These are phyloP conservation scores for Schwanniomyces occidentalis DNA, from an alignment of 805 yeast genomes.

Conservation along the genomic window DNA sequence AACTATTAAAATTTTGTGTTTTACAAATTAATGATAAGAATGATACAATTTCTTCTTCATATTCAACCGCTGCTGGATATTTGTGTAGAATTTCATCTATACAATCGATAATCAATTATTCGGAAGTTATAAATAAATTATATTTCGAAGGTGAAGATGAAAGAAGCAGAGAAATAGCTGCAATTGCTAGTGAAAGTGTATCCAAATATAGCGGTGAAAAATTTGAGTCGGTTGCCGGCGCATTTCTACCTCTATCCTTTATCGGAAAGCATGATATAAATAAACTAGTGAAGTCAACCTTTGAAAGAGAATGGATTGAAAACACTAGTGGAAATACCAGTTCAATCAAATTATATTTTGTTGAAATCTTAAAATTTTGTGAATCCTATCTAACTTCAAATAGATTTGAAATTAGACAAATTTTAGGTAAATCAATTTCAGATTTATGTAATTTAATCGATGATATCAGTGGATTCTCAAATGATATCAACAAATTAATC, in stretches of 20 bases:
- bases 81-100: slow-evolving; percentile 61
- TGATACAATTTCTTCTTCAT: slow-evolving; percentile 70
- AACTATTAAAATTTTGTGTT: slow-evolving; percentile 57
- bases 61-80: slow-evolving; percentile 80
- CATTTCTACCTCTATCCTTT: slow-evolving; percentile 76
- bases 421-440: slow-evolving; percentile 67
- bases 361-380: slow-evolving; percentile 62
- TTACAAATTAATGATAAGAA: slow-evolving; percentile 69
- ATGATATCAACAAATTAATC: slow-evolving; percentile 38
- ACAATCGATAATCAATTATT: slow-evolving; percentile 53
- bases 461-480: slow-evolving; percentile 24
- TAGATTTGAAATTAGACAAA: slow-evolving; percentile 64
- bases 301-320: slow-evolving; percentile 74
- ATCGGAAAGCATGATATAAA: slow-evolving; percentile 71
- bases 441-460: slow-evolving; percentile 51
- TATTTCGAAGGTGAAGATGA: slow-evolving; percentile 63
- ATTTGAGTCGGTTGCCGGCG: slow-evolving; percentile 60
- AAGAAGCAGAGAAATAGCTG: slow-evolving; percentile 51
- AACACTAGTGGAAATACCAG: slow-evolving; percentile 72
- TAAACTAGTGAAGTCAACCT: slow-evolving; percentile 45
- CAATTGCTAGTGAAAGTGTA: slow-evolving; percentile 63
- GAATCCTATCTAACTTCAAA: slow-evolving; percentile 52
- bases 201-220: slow-evolving; percentile 67
- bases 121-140: slow-evolving; percentile 47
- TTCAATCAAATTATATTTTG: slow-evolving; percentile 65